Conservation (phyloP, 108 stramenopile species). For the Skeletonema menzelii region DNA sequence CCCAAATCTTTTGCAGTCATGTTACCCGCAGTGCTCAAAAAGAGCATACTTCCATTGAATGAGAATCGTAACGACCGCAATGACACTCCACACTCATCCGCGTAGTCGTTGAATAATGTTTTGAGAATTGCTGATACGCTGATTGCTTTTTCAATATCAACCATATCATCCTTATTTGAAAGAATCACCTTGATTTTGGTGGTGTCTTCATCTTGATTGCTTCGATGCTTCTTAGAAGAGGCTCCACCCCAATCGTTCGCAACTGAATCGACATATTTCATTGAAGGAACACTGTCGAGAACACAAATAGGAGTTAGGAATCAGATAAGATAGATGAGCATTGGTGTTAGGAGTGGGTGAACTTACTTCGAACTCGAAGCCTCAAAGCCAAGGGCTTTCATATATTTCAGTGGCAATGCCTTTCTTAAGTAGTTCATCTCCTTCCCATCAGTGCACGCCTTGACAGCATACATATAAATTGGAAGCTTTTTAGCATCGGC, state of each 20-base stretch:
- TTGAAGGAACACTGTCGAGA: not conserved
- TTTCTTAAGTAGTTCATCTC: not conserved
- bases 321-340: not conserved
- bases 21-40: conserved; percentile 16
- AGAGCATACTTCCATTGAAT: conserved; percentile 8
- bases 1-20: conserved; percentile 11
- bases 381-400: conserved; percentile 1
- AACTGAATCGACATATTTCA: conserved; percentile 7
- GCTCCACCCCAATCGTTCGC: conserved; percentile 2
- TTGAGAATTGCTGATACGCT: conserved; percentile 3
- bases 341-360: not conserved
- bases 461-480: not conserved
- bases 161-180: not conserved
- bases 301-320: not conserved
- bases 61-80: conserved; percentile 15
- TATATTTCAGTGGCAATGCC: conserved; percentile 1
- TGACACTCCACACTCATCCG: conserved; percentile 13
- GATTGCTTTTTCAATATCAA: conserved; percentile 3
- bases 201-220: conserved; percentile 2
- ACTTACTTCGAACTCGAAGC: not conserved
- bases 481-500: not conserved
- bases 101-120: conserved; percentile 17
- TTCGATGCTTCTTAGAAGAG: not conserved
- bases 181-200: conserved; percentile 1
- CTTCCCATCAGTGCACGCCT: not conserved